A percentile compares a stretch with the other conserved stretches of the same genome.
Conservation (phyloP, 108 stramenopile genomes). For the Fistulifera pelliculosa region DNA sequence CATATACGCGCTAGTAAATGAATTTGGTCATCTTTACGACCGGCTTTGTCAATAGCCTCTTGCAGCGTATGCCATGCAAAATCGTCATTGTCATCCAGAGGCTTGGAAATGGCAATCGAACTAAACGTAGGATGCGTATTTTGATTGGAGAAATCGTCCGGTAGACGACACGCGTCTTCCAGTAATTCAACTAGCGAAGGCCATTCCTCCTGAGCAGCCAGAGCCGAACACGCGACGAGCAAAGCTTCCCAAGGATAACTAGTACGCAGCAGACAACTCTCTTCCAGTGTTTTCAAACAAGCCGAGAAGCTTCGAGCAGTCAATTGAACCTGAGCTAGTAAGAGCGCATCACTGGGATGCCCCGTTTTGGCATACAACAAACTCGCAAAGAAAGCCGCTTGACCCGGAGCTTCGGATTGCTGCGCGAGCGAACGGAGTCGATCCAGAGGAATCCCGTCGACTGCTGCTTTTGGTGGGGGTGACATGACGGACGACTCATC, state of each 20-base stretch:
- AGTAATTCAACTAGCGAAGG: slow-evolving; percentile 23
- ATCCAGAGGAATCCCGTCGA: slow-evolving; percentile 2
- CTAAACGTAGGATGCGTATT: slow-evolving; percentile 6
- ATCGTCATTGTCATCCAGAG: slow-evolving; percentile 34
- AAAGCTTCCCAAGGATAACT: slow-evolving; percentile 20
- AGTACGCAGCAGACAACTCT: slow-evolving; percentile 9
- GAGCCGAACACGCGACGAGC: slow-evolving; percentile 30
- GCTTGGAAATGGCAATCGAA: not conserved
- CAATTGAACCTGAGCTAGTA: slow-evolving; percentile 10
- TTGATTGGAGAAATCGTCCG: not conserved
- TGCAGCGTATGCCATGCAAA: slow-evolving; percentile 23
- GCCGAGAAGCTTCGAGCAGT: not conserved
- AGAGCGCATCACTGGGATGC: slow-evolving; percentile 43
- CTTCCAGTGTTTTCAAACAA: slow-evolving; percentile 25
- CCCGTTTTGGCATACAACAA: slow-evolving; percentile 47
- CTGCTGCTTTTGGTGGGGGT: not conserved
- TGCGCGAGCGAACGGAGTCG: not conserved
- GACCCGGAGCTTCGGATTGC: slow-evolving; percentile 21
- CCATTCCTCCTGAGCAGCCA: slow-evolving; percentile 35
- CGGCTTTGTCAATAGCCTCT: not conserved
- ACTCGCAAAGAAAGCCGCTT: slow-evolving; percentile 57
- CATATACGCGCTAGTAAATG: slow-evolving; percentile 65
- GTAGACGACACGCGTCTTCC: slow-evolving; percentile 24
- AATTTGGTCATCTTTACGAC: slow-evolving; percentile 15
- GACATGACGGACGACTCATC: too few relatives aligned